Conservation (phyloP, 441 rosid genomes). For the Biscutella laevigata region DNA sequence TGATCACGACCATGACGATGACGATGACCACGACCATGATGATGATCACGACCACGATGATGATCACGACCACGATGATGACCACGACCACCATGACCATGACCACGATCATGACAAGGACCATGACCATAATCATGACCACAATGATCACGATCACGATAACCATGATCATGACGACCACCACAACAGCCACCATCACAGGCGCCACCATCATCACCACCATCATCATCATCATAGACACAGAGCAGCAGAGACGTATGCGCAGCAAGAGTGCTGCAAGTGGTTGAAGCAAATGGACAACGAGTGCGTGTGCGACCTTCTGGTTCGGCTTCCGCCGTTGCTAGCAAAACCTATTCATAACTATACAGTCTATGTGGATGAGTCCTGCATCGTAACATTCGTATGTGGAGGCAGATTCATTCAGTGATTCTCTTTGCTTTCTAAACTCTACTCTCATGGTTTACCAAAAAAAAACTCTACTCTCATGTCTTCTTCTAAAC, state of each 20-base stretch:
- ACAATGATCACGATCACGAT: neutral
- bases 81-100: neutral
- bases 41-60: slow-evolving; percentile 1
- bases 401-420: slow-evolving; percentile 34
- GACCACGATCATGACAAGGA: neutral
- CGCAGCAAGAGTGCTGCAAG: slow-evolving; percentile 41
- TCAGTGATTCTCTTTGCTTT: slow-evolving; percentile 14
- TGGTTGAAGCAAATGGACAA: slow-evolving; percentile 48
- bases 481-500: slow-evolving; percentile 6
- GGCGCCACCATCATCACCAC: slow-evolving; percentile 4
- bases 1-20: neutral
- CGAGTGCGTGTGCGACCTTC: slow-evolving; percentile 49
- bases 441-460: too few species aligned
- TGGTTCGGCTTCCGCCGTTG: slow-evolving; percentile 40
- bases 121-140: neutral
- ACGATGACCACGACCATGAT: neutral
- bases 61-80: neutral
- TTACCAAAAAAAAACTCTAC: too few species aligned
- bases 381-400: slow-evolving; percentile 36
- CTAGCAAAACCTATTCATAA: slow-evolving; percentile 45
- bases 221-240: slow-evolving; percentile 25
- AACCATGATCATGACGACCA: slow-evolving; percentile 6
- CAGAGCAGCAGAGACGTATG: slow-evolving; percentile 12
- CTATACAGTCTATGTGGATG: slow-evolving; percentile 35
- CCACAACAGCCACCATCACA: neutral